Evolutionary conservation across 1,284 basidiomycete genomes (phyloP).

Genomic region (Trametes sp.): DNA sequence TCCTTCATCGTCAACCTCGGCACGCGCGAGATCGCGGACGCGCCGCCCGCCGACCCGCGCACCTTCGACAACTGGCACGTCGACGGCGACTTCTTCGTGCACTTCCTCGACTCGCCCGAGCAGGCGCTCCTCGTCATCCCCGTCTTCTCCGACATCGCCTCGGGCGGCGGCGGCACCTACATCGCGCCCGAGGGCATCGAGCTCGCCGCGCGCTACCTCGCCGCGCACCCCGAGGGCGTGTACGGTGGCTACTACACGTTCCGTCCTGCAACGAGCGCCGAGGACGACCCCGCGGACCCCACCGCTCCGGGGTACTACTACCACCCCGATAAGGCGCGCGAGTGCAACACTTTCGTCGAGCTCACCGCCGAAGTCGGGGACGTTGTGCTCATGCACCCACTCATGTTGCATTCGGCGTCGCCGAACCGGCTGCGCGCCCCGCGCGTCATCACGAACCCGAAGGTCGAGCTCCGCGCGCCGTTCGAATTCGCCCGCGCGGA

Average conservation of each 20-base stretch:
- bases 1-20: conserved; percentile 69
- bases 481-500: conserved; percentile 59
- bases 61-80: conserved; percentile 69
- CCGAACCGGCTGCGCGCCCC: conserved; percentile 62
- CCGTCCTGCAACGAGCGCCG: conserved; percentile 52
- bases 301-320: conserved; percentile 55
- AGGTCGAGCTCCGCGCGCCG: conserved; percentile 58
- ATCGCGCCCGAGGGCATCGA: conserved; percentile 63
- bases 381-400: conserved; percentile 66
- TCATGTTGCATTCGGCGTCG: conserved; percentile 71
- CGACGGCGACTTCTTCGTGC: conserved; percentile 71
- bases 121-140: conserved; percentile 68
- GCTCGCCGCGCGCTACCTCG: conserved; percentile 60
- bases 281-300: conserved; percentile 43
- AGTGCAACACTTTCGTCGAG: conserved; percentile 59
- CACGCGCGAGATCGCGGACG: conserved; percentile 44
- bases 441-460: conserved; percentile 69
- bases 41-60: conserved; percentile 36
- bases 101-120: conserved; percentile 69
- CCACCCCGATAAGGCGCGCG: conserved; percentile 50
- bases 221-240: conserved; percentile 62
- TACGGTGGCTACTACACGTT: conserved; percentile 54
- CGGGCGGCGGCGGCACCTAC: conserved; percentile 62
- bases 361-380: conserved; percentile 65
- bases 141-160: conserved; percentile 60